Evolutionary conservation across 352 stramenopile species (phyloP).

Genomic region (Globisporangium sylvaticum): DNA sequence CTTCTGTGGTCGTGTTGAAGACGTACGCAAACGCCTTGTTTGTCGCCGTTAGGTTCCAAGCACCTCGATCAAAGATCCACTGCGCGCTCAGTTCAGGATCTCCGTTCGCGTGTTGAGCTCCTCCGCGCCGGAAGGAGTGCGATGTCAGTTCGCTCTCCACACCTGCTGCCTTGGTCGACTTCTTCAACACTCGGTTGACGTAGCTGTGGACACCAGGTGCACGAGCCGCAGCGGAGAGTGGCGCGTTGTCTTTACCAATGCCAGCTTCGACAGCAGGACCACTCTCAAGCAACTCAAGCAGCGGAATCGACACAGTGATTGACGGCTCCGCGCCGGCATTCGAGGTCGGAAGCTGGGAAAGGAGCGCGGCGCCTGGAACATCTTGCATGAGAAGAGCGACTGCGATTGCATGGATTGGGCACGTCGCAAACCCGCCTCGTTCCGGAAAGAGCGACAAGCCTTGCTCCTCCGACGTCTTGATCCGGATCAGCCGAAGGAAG

Average conservation of each 20-base stretch:
- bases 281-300: neutral
- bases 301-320: neutral
- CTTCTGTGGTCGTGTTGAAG: neutral
- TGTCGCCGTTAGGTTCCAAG: conserved; percentile 27
- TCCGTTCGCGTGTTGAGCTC: conserved; percentile 22
- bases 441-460: conserved; percentile 27
- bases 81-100: conserved; percentile 6
- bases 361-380: conserved; percentile 9
- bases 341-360: conserved; percentile 11
- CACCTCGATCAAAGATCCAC: conserved; percentile 30
- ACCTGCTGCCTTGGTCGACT: neutral
- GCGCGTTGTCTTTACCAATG: neutral
- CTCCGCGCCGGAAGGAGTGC: conserved; percentile 25
- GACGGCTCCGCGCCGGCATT: neutral
- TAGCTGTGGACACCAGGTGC: neutral
- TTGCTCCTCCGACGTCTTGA: conserved; percentile 31
- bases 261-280: neutral
- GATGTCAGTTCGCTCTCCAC: conserved; percentile 16
- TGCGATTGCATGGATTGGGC: conserved; percentile 17
- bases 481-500: conserved; percentile 26
- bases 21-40: conserved; percentile 25
- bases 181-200: conserved; percentile 3
- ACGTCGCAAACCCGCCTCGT: conserved; percentile 14
- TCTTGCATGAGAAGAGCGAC: conserved; percentile 19
- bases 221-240: neutral